Base-by-base conservation (phyloP, 257 asterid genomes). In the Cordia subcordata region DNA sequence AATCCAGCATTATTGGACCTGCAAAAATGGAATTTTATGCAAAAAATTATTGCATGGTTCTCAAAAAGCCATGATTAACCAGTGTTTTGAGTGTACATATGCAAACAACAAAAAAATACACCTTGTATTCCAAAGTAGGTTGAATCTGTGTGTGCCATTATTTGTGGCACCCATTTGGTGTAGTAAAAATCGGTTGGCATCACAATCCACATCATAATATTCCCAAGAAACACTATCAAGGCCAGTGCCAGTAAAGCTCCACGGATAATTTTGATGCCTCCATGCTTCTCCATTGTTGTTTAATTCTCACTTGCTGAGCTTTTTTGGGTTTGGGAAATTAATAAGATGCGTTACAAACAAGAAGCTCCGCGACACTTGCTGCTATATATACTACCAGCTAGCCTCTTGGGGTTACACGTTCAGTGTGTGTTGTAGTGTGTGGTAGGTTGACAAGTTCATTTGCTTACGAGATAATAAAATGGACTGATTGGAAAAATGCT, bases 81-180 rank as follows among this genome's bases (percentile, higher is more conserved):
- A n/a, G n/a, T n/a, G n/a, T n/a, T n/a, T n/a, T n/a, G n/a, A n/a
- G n/a, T n/a, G n/a, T n/a, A n/a, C n/a, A n/a, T n/a, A n/a, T n/a
- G n/a, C n/a, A n/a, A n/a, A n/a, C n/a, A 19, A 21, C 15, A 10
- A n/a, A 19, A 45, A 35, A 3, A 15, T 14, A 39, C 16, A 89
- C 99, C 99, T 92, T 88, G 96, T 38, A 86, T 72, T 45, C 88
- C 99, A 63, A 88, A 92, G 85, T 79, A 92, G 49, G 87, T 88
- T 12, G 99, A 88, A 47, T 78, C 80, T 52, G 95, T 86, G 62
- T 62, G 66, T 59, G 90, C 80, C 70, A 86, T 71, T 59, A 92
- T 77, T 14, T 80, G 90, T 37, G 87, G 90, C 56, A 82, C 68
- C 99, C 96, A 88, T 66, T 81, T 67, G 15, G 69, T 78, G 77